A percentile compares a stretch with the other conserved stretches of the same genome.
Conservation (phyloP, 345 rosid species). For the Schrenkiella parvula region DNA sequence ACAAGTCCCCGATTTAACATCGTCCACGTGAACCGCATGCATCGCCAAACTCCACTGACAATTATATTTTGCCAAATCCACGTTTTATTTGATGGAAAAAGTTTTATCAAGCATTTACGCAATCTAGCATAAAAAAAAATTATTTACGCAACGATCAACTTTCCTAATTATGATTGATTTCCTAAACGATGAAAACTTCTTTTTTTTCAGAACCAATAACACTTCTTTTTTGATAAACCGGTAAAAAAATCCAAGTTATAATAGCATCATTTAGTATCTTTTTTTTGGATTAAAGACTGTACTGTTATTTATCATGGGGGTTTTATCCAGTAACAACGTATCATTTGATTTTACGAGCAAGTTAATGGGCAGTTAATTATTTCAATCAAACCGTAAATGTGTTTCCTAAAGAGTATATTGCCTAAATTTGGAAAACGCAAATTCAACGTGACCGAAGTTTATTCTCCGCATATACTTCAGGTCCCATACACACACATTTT, state of each 20-base stretch:
- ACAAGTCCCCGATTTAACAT: not conserved
- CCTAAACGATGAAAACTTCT: no score
- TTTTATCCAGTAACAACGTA: not conserved
- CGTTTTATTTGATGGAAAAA: not conserved
- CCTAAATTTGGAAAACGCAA: constrained; percentile 15
- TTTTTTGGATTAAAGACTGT: no score
- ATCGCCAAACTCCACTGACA: not conserved
- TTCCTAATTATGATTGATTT: not conserved
- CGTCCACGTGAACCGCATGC: constrained; percentile 2
- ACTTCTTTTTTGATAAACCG: no score
- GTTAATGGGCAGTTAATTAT: not conserved
- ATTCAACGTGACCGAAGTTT: not conserved
- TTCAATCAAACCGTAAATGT: not conserved
- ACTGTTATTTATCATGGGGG: not conserved
- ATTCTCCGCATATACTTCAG: not conserved
- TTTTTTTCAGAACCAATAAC: no score
- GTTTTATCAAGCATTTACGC: no score
- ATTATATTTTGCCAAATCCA: not conserved
- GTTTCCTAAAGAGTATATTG: not conserved
- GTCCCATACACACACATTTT: not conserved
- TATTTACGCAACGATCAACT: not conserved
- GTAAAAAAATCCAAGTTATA: no score
- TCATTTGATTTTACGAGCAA: not conserved
- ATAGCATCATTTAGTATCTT: not conserved
- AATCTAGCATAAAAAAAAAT: no score